Evolutionary conservation across 768 basidiomycete species (phyloP).

Genomic region (Pleurotus platypus): DNA sequence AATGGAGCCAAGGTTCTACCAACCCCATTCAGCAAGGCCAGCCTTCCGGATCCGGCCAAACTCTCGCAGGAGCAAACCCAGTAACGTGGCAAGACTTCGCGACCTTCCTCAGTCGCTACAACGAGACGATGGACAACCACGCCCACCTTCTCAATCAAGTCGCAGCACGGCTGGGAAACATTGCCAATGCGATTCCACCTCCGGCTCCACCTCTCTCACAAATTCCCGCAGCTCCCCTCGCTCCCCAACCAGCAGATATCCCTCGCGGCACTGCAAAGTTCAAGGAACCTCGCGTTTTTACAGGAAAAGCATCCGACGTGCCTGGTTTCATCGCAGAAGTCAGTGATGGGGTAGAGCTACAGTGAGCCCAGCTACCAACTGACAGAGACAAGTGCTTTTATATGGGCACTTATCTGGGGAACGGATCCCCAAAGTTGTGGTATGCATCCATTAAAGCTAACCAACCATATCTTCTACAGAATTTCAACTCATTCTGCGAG

Average conservation of each 20-base stretch:
- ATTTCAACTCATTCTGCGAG: conserved; percentile 21
- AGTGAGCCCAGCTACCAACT: conserved; percentile 16
- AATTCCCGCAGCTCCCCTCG: neutral
- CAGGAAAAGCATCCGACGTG: conserved; percentile 15
- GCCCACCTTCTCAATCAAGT: too few relatives aligned
- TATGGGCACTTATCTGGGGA: conserved; percentile 23
- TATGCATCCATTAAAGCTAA: conserved; percentile 19
- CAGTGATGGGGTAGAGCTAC: conserved; percentile 19
- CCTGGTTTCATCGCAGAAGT: conserved; percentile 18
- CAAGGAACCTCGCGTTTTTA: conserved; percentile 13
- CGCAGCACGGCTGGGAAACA: too few relatives aligned
- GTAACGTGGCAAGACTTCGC: too few relatives aligned
- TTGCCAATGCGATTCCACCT: neutral
- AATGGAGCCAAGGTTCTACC: too few relatives aligned
- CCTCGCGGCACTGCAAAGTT: conserved; percentile 3
- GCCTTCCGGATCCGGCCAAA: too few relatives aligned
- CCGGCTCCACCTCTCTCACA: neutral
- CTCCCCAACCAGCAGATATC: neutral
- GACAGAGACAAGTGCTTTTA: conserved; percentile 24
- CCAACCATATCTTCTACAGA: conserved; percentile 17
- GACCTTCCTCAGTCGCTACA: too few relatives aligned
- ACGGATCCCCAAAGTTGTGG: conserved; percentile 28
- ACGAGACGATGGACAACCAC: too few relatives aligned
- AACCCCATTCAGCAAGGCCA: too few relatives aligned
- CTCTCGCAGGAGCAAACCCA: too few relatives aligned